These are phyloP conservation scores for Cylindrotheca fusiformis DNA, from an alignment of 108 stramenopile species.

Conservation along the genomic window DNA sequence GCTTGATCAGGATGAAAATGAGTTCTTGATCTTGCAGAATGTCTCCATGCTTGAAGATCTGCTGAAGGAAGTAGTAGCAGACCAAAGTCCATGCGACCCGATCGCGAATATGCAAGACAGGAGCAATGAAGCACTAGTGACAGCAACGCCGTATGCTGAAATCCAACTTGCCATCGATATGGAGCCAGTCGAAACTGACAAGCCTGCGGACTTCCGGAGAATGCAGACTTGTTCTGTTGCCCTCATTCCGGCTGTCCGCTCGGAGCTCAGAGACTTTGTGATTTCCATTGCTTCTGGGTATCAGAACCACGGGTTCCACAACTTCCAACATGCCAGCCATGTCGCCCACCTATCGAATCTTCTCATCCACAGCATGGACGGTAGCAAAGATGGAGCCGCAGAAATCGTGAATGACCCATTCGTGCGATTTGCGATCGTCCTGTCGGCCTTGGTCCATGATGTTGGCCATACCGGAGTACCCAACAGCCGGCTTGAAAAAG, in stretches of 20 bases:
- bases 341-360: neutral
- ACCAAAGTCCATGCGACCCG: no score
- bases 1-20: neutral
- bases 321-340: constrained; percentile 16
- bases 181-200: neutral
- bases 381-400: neutral
- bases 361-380: neutral
- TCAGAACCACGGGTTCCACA: constrained; percentile 12
- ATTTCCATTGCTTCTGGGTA: constrained; percentile 10
- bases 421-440: constrained; percentile 41
- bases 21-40: constrained; percentile 4
- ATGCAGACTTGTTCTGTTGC: no score
- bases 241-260: neutral
- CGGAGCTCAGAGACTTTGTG: constrained; percentile 12
- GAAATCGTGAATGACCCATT: constrained; percentile 38
- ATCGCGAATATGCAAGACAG: no score
- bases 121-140: neutral
- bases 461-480: constrained; percentile 46
- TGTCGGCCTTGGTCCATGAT: constrained; percentile 60
- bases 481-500: constrained; percentile 34
- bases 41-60: constrained; percentile 3
- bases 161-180: neutral
- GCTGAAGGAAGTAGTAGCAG: constrained; percentile 8
- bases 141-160: neutral
- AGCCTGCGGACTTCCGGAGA: neutral